Evolutionary conservation across 1,284 basidiomycete genomes (phyloP).

Genomic region (Microbotryum lychnidis-dioicae): DNA sequence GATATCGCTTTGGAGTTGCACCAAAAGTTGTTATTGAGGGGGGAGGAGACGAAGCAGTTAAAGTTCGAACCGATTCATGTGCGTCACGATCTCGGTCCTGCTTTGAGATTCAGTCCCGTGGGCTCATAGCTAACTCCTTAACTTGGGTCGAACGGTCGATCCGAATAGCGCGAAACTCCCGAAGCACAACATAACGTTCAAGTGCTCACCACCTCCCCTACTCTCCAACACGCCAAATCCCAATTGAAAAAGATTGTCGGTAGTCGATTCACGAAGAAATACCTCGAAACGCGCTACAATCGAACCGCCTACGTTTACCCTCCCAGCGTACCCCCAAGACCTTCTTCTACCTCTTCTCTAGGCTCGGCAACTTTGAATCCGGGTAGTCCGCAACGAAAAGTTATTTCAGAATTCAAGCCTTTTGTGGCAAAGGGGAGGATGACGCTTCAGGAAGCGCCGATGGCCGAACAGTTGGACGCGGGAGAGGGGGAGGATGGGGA

Average conservation of each 20-base stretch:
- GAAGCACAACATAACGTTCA: constrained; percentile 84
- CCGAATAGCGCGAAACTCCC: constrained; percentile 56
- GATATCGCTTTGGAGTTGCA: constrained; percentile 90
- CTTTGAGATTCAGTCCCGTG: neutral
- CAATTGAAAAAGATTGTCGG: constrained; percentile 82
- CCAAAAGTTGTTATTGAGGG: constrained; percentile 78
- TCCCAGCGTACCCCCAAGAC: constrained; percentile 36
- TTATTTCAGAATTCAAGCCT: constrained; percentile 77
- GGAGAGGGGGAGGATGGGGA: constrained; percentile 24
- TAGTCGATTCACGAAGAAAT: constrained; percentile 88
- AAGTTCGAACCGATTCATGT: constrained; percentile 85
- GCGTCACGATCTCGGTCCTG: neutral
- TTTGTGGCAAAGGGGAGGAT: constrained; percentile 67
- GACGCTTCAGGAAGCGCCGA: constrained; percentile 27
- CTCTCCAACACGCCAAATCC: constrained; percentile 66
- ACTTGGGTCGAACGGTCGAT: too few species aligned
- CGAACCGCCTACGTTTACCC: constrained; percentile 35
- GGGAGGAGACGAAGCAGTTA: constrained; percentile 94
- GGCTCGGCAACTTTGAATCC: constrained; percentile 42
- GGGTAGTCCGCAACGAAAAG: constrained; percentile 60
- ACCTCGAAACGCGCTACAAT: constrained; percentile 64
- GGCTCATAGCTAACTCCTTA: neutral
- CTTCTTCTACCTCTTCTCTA: constrained; percentile 41
- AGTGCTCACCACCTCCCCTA: constrained; percentile 68
- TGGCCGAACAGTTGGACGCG: constrained; percentile 15